A percentile compares a stretch with the other conserved stretches of the same genome.
Conservation (phyloP, 1,284 basidiomycete genomes). For the Xerocomus amazonicus region DNA sequence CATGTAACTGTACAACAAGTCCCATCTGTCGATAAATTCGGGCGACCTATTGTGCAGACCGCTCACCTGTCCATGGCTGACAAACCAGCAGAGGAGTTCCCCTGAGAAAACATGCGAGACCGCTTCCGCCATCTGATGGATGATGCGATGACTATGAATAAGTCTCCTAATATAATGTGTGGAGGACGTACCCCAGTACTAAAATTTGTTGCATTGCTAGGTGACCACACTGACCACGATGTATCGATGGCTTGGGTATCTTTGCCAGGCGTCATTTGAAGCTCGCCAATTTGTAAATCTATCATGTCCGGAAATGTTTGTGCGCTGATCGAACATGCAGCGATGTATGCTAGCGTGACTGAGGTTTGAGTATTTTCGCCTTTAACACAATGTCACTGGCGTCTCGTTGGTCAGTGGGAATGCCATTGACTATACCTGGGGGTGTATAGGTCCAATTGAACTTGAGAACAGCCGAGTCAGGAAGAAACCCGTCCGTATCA, state of each 20-base stretch:
- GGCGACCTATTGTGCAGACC: background rate
- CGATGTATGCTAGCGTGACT: background rate
- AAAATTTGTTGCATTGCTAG: background rate
- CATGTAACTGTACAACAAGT: background rate
- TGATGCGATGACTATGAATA: background rate
- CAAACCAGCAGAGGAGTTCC: background rate
- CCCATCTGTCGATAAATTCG: background rate
- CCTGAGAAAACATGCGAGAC: background rate
- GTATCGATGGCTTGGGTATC: too few relatives aligned
- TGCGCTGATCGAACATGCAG: background rate
- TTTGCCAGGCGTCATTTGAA: background rate
- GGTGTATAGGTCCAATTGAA: background rate
- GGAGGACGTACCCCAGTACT: background rate
- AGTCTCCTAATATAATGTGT: background rate
- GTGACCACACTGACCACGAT: conserved; percentile 4
- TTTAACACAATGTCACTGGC: background rate
- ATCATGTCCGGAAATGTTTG: background rate
- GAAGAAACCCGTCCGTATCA: background rate
- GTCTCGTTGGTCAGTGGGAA: background rate
- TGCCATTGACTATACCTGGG: background rate
- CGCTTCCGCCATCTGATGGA: background rate
- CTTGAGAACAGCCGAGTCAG: background rate
- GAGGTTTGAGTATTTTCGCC: background rate
- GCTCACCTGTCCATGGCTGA: background rate
- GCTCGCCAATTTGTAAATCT: too few relatives aligned